These are phyloP conservation scores for Oryza longistaminata DNA, from an alignment of 176 grass and related monocot species.

Conservation along the genomic window DNA sequence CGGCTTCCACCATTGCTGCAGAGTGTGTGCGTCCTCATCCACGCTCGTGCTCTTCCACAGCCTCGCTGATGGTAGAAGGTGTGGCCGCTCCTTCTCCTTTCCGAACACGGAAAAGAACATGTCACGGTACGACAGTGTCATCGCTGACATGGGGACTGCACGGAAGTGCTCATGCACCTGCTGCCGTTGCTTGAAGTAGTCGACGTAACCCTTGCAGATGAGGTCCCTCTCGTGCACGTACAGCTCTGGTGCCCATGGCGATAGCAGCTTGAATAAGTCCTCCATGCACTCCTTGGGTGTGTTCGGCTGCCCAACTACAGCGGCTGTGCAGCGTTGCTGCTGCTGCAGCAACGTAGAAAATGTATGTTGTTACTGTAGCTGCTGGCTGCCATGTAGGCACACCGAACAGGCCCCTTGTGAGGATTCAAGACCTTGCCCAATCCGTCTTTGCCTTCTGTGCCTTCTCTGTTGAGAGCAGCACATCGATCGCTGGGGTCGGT, in stretches of 20 bases:
- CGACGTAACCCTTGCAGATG: background rate
- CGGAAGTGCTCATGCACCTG: background rate
- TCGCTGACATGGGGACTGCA: background rate
- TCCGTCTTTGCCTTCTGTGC: no score
- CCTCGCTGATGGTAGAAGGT: background rate
- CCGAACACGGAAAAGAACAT: background rate
- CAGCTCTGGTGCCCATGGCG: background rate
- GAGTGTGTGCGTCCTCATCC: background rate
- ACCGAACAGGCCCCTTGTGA: no score
- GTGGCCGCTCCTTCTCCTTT: background rate
- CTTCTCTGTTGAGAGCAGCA: no score
- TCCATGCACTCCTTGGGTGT: background rate
- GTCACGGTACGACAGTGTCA: background rate
- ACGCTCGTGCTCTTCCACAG: background rate
- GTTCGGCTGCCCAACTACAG: no score
- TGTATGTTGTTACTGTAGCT: no score
- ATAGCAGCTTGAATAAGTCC: background rate
- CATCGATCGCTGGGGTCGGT: no score
- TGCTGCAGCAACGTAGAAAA: no score
- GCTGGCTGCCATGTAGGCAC: no score
- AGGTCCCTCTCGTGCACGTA: background rate
- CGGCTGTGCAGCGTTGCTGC: no score
- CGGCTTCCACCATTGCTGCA: conserved; percentile 36
- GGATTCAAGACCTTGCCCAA: no score
- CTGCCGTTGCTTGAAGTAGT: background rate